phyloP scores from a whole-genome alignment of 768 basidiomycete genomes.

The Termitomyces sp. region DNA sequence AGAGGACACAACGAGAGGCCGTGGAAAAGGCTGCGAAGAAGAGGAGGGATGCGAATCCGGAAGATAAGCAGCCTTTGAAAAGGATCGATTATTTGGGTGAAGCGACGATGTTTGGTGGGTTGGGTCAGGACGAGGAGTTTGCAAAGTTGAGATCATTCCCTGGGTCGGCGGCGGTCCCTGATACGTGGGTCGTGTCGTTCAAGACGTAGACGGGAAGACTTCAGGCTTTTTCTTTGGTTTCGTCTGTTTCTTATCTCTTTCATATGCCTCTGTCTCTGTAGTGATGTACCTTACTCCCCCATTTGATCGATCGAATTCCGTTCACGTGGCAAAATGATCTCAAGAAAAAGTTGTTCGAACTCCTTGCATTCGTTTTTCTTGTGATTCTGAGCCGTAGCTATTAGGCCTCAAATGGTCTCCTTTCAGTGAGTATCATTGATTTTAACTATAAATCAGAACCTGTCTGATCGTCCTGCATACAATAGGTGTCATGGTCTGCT shows the following conservation, averaged over 20 bases:
- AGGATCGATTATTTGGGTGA: constrained; percentile 67
- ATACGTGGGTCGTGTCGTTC: constrained; percentile 61
- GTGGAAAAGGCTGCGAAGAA: constrained; percentile 51
- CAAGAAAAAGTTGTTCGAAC: background rate
- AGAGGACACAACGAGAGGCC: constrained; percentile 31
- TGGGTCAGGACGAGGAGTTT: constrained; percentile 58
- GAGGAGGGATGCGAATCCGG: constrained; percentile 34
- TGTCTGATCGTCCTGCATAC: background rate
- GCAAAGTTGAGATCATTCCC: constrained; percentile 47
- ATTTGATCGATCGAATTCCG: background rate
- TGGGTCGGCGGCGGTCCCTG: constrained; percentile 32
- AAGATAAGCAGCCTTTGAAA: constrained; percentile 35
- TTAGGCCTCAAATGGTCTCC: constrained; percentile 52
- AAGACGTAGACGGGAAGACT: constrained; percentile 12
- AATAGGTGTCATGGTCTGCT: constrained; percentile 77
- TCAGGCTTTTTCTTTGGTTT: background rate
- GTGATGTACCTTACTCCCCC: background rate
- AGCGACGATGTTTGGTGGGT: constrained; percentile 53
- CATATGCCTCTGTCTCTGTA: background rate
- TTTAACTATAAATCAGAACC: background rate
- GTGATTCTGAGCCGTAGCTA: background rate
- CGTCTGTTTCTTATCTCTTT: background rate
- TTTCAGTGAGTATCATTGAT: constrained; percentile 54
- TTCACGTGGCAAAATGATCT: constrained; percentile 6
- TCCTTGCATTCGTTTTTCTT: background rate